Evolutionary conservation across 2,329 filamentous ascomycete genomes (phyloP).

Genomic region (Cordyceps cateniannulata): DNA sequence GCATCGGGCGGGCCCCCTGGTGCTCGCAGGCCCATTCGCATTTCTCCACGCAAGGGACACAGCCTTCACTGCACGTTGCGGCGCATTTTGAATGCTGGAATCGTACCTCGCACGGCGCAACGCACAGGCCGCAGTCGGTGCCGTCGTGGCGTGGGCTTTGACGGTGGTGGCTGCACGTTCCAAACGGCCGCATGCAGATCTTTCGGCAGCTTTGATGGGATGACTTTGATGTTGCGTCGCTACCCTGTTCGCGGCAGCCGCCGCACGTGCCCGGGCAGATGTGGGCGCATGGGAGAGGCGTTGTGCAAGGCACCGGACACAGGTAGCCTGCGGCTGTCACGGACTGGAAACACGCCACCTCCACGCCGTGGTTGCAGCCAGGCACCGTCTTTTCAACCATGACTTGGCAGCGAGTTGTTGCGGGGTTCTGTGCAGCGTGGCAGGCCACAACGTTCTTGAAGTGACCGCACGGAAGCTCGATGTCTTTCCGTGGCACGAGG

Average conservation of each 20-base stretch:
- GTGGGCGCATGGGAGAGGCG: conserved; percentile 33
- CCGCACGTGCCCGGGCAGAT: conserved; percentile 14
- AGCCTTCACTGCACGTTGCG: conserved; percentile 49
- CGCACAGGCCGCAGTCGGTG: conserved; percentile 41
- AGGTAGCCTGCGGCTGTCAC: conserved; percentile 11
- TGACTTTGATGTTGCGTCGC: conserved; percentile 11
- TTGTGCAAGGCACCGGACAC: conserved; percentile 20
- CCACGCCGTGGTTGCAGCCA: conserved; percentile 8
- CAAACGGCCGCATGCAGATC: conserved; percentile 42
- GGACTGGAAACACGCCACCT: conserved; percentile 7
- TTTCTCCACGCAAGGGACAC: conserved; percentile 50
- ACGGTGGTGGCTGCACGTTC: conserved; percentile 53
- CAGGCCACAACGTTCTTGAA: conserved; percentile 12
- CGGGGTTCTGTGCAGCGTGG: neutral
- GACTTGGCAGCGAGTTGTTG: neutral
- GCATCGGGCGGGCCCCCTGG: conserved; percentile 43
- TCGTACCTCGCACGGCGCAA: conserved; percentile 47
- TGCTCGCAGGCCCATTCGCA: conserved; percentile 46
- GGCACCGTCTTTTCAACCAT: conserved; percentile 9
- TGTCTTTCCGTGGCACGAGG: conserved; percentile 13
- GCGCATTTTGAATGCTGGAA: conserved; percentile 52
- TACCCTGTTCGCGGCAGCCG: conserved; percentile 10
- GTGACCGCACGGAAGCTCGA: conserved; percentile 19
- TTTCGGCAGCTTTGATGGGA: conserved; percentile 30
- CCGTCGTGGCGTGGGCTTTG: conserved; percentile 13